A percentile compares a stretch with the other conserved stretches of the same genome.
These are phyloP conservation scores for Allodekkera sacchari DNA, from an alignment of 805 yeast species.

Conservation along the genomic window DNA sequence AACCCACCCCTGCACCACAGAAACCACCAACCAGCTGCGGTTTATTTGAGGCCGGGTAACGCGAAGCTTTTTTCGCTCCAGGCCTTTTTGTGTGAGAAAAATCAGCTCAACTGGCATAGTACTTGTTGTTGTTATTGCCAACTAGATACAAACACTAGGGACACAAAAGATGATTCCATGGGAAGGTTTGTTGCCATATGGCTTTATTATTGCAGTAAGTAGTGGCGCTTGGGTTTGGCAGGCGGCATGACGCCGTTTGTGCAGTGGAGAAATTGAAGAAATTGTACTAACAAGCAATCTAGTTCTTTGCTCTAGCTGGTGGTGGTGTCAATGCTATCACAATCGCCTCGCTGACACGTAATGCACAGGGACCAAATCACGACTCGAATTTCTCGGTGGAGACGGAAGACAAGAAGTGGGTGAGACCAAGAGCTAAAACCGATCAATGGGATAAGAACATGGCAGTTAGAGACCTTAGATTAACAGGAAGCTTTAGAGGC, in stretches of 20 bases:
- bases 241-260: too few relatives aligned
- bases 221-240: not conserved
- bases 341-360: conserved; percentile 22
- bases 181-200: conserved; percentile 59
- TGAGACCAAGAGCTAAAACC: conserved; percentile 44
- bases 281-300: not conserved
- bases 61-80: too few relatives aligned
- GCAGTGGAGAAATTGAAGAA: not conserved
- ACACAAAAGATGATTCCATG: conserved; percentile 58
- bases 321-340: conserved; percentile 32
- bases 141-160: too few relatives aligned
- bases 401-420: conserved; percentile 35
- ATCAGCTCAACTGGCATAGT: too few relatives aligned
- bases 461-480: conserved; percentile 68
- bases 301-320: conserved; percentile 47
- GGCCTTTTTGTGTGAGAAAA: too few relatives aligned
- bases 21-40: too few relatives aligned
- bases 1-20: too few relatives aligned
- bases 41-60: too few relatives aligned
- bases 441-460: conserved; percentile 47
- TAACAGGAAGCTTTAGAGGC: conserved; percentile 69
- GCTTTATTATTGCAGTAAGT: conserved; percentile 45
- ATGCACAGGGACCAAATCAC: conserved; percentile 26
- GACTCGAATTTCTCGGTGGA: conserved; percentile 32
- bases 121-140: too few relatives aligned